Evolutionary conservation across 495 filamentous ascomycete species (phyloP).

Genomic region (Aspergillus incahuasiensis): DNA sequence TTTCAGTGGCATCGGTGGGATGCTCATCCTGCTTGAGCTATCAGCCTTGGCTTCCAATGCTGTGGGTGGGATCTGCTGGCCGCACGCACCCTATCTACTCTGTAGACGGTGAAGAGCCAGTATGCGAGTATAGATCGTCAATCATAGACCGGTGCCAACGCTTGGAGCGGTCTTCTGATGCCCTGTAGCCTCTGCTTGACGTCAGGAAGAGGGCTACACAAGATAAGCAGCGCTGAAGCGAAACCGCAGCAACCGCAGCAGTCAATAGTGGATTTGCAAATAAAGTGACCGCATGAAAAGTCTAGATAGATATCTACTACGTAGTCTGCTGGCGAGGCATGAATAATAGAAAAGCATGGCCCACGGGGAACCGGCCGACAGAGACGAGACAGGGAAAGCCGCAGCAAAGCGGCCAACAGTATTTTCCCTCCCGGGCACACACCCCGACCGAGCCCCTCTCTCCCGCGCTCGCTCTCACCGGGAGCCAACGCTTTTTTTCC

Average conservation of each 20-base stretch:
- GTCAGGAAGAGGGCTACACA: background rate
- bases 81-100: no score
- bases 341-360: constrained; percentile 1
- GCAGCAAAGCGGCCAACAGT: constrained; percentile 30
- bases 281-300: background rate
- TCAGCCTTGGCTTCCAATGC: background rate
- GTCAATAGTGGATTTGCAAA: background rate
- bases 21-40: background rate
- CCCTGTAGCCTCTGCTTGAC: background rate
- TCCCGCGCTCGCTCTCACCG: constrained; percentile 19
- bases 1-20: background rate
- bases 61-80: constrained; percentile 2
- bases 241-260: background rate
- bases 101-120: background rate
- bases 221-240: background rate
- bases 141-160: background rate
- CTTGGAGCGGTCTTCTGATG: constrained; percentile 2
- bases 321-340: background rate
- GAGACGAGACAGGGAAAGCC: background rate
- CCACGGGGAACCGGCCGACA: constrained; percentile 21
- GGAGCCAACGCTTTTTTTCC: constrained; percentile 16
- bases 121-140: background rate
- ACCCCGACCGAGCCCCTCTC: constrained; percentile 15
- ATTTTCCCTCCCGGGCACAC: constrained; percentile 36
- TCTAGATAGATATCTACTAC: background rate